These are phyloP conservation scores for Cercospora sesami DNA, from an alignment of 2,329 filamentous ascomycete species.

Conservation along the genomic window DNA sequence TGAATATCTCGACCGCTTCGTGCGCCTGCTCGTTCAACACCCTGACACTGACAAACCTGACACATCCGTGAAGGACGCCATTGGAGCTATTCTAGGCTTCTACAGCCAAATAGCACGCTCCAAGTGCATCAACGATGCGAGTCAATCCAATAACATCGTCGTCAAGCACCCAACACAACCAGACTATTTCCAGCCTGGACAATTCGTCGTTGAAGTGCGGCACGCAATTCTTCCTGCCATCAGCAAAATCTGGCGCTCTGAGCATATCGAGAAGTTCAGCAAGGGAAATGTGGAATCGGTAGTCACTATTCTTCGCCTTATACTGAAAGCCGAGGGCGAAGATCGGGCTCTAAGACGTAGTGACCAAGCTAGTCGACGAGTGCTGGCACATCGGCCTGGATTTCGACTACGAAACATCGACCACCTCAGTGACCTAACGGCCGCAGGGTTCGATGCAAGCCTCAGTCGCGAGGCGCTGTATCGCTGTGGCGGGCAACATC, in stretches of 20 bases:
- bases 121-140: constrained; percentile 78
- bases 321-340: constrained; percentile 77
- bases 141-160: constrained; percentile 60
- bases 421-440: constrained; percentile 45
- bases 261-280: constrained; percentile 77
- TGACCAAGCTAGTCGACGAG: constrained; percentile 57
- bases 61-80: constrained; percentile 36
- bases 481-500: constrained; percentile 68
- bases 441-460: constrained; percentile 57
- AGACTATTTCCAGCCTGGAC: constrained; percentile 66
- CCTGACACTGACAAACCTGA: constrained; percentile 40
- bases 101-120: constrained; percentile 74
- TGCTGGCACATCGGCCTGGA: constrained; percentile 49
- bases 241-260: constrained; percentile 78
- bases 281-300: constrained; percentile 74
- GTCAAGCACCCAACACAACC: constrained; percentile 47
- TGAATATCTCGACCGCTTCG: constrained; percentile 40
- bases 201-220: constrained; percentile 84
- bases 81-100: constrained; percentile 82
- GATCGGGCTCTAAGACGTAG: constrained; percentile 60
- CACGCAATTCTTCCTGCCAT: constrained; percentile 75
- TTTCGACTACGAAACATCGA: constrained; percentile 55
- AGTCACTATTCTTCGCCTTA: constrained; percentile 77
- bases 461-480: constrained; percentile 79
- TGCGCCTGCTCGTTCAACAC: constrained; percentile 39